Percentiles rank a stretch among this genome's conserved stretches.
Conservation (phyloP, 352 stramenopile species). For the Pythium pyrilobum region DNA sequence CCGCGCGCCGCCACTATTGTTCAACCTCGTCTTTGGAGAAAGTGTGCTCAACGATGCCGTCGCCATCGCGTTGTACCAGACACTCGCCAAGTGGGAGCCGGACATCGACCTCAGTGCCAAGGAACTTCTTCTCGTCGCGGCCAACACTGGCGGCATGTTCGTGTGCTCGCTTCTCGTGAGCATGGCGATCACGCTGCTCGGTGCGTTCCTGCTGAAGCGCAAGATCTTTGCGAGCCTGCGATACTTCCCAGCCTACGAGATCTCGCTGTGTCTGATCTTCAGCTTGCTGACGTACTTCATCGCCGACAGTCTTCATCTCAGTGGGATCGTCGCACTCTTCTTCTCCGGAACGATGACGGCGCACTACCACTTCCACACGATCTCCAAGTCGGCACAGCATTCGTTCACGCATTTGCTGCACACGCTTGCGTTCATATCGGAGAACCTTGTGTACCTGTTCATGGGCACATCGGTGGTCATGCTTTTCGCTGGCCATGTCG, state of each 20-base stretch:
- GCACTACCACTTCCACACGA: conserved; percentile 85
- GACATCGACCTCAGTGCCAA: conserved; percentile 60
- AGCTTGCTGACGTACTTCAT: conserved; percentile 85
- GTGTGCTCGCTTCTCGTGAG: conserved; percentile 71
- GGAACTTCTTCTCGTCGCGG: conserved; percentile 52
- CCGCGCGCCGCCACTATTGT: conserved; percentile 82
- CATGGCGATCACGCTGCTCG: conserved; percentile 59
- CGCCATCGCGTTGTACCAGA: conserved; percentile 92
- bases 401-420: conserved; percentile 83
- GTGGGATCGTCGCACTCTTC: conserved; percentile 92
- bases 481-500: conserved; percentile 68
- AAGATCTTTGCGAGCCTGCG: conserved; percentile 63
- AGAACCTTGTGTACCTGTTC: conserved; percentile 84
- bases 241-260: conserved; percentile 84
- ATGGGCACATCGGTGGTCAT: conserved; percentile 84
- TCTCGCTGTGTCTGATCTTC: conserved; percentile 83
- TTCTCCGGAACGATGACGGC: conserved; percentile 90
- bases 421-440: conserved; percentile 73
- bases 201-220: conserved; percentile 75
- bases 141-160: conserved; percentile 76
- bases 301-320: conserved; percentile 70
- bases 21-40: conserved; percentile 95
- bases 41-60: conserved; percentile 94
- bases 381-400: conserved; percentile 76
- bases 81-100: conserved; percentile 84